phyloP scores from a whole-genome alignment of 306 rosid genomes.

The Cucumis melo region DNA sequence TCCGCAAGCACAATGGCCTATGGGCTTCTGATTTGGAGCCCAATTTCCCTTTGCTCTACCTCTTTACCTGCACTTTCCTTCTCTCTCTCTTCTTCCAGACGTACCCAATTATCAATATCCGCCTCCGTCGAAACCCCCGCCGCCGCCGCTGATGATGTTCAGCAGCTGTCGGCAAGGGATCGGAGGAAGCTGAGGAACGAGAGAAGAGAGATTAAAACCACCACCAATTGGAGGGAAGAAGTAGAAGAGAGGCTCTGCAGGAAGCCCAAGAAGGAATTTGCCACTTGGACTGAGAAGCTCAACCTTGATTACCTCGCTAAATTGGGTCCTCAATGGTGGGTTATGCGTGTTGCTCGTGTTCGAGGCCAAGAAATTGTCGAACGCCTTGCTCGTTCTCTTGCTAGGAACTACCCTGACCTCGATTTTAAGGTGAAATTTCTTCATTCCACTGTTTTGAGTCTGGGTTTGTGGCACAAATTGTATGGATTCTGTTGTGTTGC shows the following conservation, averaged over 20 bases:
- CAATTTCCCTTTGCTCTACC: constrained; percentile 17
- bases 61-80: constrained; percentile 14
- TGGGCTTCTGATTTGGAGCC: constrained; percentile 40
- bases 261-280: constrained; percentile 57
- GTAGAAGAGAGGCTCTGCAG: constrained; percentile 58
- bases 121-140: constrained; percentile 28
- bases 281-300: constrained; percentile 59
- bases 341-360: constrained; percentile 42
- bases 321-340: constrained; percentile 83
- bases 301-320: constrained; percentile 57
- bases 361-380: constrained; percentile 43
- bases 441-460: neutral
- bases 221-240: constrained; percentile 54
- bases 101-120: constrained; percentile 22
- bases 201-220: constrained; percentile 45
- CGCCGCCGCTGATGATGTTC: neutral
- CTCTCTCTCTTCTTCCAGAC: constrained; percentile 6
- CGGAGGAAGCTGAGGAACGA: constrained; percentile 57
- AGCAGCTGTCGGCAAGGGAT: constrained; percentile 45
- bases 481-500: neutral
- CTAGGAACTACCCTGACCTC: constrained; percentile 37
- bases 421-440: constrained; percentile 38
- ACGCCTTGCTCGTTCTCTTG: constrained; percentile 50
- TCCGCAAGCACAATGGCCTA: constrained; percentile 27
- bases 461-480: neutral